Percentiles rank a stretch among this genome's conserved stretches.
phyloP scores from a whole-genome alignment of 2,329 filamentous ascomycete species.

The Colletotrichum shisoi region DNA sequence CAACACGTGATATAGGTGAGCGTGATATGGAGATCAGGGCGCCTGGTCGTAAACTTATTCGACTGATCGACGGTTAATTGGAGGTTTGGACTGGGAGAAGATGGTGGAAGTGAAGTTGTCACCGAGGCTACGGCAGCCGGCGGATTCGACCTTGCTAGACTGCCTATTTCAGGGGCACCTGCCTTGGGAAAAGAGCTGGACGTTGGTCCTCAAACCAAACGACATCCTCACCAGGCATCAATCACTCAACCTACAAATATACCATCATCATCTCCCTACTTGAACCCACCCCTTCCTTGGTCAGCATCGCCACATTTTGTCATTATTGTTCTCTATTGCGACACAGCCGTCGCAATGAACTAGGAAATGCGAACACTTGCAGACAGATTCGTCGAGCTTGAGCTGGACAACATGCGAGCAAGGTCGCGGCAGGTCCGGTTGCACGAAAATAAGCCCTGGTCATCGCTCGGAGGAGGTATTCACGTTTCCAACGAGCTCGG shows the following conservation, averaged over 20 bases:
- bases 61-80: background rate
- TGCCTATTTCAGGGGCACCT: background rate
- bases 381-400: slow-evolving; percentile 13
- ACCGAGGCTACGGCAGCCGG: background rate
- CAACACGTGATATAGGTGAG: background rate
- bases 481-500: background rate
- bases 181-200: background rate
- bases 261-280: background rate
- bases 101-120: background rate
- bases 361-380: background rate
- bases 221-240: too few relatives aligned
- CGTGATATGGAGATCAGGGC: background rate
- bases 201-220: too few relatives aligned
- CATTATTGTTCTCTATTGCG: background rate
- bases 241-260: too few relatives aligned
- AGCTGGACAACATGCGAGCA: slow-evolving; percentile 34
- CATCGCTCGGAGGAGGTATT: background rate
- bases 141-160: background rate
- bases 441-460: background rate
- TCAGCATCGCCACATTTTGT: background rate
- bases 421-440: background rate
- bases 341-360: background rate
- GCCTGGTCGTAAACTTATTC: background rate
- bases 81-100: background rate
- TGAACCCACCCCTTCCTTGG: background rate